Conservation (phyloP, 139 green algal species). For the Asterochloris sp. region DNA sequence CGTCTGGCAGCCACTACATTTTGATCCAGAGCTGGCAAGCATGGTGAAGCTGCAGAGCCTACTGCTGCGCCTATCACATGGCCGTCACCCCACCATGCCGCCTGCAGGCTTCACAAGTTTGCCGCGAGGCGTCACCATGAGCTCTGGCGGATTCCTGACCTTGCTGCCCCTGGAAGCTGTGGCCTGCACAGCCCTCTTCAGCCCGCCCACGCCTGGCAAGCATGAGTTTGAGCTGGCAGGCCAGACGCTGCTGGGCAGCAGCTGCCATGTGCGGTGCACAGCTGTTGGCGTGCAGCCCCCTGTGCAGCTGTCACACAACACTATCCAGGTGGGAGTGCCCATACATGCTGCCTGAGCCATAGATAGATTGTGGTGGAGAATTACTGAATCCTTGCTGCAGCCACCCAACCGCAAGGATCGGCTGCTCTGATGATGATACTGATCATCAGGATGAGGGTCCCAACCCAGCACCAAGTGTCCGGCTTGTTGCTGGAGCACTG, state of each 20-base stretch:
- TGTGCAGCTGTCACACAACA: constrained; percentile 47
- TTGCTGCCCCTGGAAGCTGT: constrained; percentile 37
- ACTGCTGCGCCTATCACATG: background rate
- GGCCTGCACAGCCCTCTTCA: background rate
- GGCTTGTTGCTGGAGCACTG: background rate
- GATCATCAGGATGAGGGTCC: background rate
- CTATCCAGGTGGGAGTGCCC: constrained; percentile 14
- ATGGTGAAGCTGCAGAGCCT: background rate
- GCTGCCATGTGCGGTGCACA: constrained; percentile 43
- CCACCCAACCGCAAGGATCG: background rate
- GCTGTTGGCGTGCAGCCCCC: constrained; percentile 36
- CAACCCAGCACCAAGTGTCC: background rate
- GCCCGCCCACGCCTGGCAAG: background rate
- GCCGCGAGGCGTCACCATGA: constrained; percentile 35
- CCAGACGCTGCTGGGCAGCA: constrained; percentile 11
- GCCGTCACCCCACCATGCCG: background rate
- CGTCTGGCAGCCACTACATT: background rate
- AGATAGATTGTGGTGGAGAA: background rate
- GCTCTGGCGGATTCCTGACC: constrained; percentile 48
- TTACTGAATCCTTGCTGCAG: background rate
- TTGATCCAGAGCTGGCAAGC: too few species aligned
- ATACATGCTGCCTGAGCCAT: background rate
- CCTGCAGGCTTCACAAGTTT: constrained; percentile 23
- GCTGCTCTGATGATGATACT: background rate
- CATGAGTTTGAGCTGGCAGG: constrained; percentile 10